Percentiles rank a stretch among this genome's conserved stretches.
phyloP scores from a whole-genome alignment of 176 grass and related monocot genomes.

The Canna indica region DNA sequence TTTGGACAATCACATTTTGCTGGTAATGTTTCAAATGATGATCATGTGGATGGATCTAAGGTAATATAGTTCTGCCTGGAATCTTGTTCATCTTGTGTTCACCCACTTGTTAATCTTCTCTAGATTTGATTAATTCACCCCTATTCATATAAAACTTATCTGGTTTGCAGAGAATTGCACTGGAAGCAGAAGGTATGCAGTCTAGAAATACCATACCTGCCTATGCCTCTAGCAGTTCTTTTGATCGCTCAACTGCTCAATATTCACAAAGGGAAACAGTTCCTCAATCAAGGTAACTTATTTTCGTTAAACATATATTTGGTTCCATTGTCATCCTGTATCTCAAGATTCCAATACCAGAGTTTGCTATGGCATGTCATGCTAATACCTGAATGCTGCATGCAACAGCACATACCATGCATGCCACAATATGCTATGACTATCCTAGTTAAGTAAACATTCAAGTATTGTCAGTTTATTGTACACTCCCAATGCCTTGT shows the following conservation, averaged over 20 bases:
- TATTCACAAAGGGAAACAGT: constrained; percentile 13
- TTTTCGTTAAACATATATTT: neutral
- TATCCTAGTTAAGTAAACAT: neutral
- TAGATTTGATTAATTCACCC: too few species aligned
- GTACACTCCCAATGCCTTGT: too few species aligned
- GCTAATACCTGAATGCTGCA: neutral
- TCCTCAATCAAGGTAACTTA: constrained; percentile 18
- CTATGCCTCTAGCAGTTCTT: constrained; percentile 1
- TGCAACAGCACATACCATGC: neutral
- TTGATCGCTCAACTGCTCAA: constrained; percentile 15
- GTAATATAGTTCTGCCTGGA: constrained; percentile 2
- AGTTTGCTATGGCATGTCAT: too few species aligned
- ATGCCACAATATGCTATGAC: neutral
- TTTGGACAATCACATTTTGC: constrained; percentile 8
- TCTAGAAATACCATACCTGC: neutral
- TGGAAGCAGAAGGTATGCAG: neutral
- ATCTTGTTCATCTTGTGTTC: neutral
- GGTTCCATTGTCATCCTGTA: neutral
- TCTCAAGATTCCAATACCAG: too few species aligned
- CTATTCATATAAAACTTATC: neutral
- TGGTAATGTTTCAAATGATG: neutral
- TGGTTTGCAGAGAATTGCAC: constrained; percentile 13
- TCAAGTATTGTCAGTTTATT: neutral
- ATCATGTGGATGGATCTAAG: constrained; percentile 6
- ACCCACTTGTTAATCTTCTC: neutral